phyloP scores from a whole-genome alignment of 495 filamentous ascomycete genomes.

The Penicillium antarcticum region DNA sequence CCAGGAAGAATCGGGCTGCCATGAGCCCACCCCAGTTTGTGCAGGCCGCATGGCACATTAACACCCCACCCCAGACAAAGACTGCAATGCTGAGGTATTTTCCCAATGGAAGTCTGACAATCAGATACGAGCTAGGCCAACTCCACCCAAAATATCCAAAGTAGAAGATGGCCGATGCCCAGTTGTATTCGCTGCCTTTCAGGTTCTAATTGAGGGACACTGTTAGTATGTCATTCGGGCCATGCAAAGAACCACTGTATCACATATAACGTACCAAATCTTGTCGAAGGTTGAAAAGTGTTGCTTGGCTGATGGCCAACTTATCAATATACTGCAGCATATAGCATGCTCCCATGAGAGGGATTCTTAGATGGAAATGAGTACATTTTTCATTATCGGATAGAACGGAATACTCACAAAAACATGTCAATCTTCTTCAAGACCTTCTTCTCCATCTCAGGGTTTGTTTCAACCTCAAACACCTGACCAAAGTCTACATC shows the following conservation, averaged over 20 bases:
- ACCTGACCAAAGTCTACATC: constrained; percentile 37
- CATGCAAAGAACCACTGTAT: background rate
- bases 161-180: constrained; percentile 47
- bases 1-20: constrained; percentile 50
- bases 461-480: constrained; percentile 27
- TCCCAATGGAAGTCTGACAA: constrained; percentile 51
- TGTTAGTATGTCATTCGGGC: background rate
- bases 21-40: constrained; percentile 47
- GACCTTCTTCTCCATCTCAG: constrained; percentile 29
- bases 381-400: background rate
- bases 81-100: constrained; percentile 41
- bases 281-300: constrained; percentile 43
- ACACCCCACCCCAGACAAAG: constrained; percentile 28
- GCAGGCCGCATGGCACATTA: constrained; percentile 45
- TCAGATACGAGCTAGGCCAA: constrained; percentile 48
- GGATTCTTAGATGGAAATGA: constrained; percentile 26
- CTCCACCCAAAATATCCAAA: constrained; percentile 50
- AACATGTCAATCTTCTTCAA: constrained; percentile 33
- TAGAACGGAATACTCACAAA: constrained; percentile 10
- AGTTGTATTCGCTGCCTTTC: constrained; percentile 43
- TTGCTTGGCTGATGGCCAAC: constrained; percentile 52
- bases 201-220: constrained; percentile 18
- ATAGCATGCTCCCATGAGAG: constrained; percentile 44
- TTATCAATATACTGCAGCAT: constrained; percentile 59
- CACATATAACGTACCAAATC: constrained; percentile 27